Conservation (phyloP, 2,329 filamentous ascomycete genomes). For the Epichloe coenophiala region DNA sequence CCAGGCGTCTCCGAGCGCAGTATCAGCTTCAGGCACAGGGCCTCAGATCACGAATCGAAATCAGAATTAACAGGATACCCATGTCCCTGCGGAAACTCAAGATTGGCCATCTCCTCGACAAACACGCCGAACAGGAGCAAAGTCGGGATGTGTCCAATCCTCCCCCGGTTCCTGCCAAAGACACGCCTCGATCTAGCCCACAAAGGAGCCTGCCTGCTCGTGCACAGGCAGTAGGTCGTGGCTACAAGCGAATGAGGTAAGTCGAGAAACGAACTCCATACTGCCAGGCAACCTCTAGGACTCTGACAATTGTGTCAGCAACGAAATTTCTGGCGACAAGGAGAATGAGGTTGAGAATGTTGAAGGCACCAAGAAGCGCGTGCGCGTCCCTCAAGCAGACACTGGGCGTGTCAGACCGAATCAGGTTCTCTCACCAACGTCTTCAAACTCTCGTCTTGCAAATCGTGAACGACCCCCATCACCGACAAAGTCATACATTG, state of each 20-base stretch:
- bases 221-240: slow-evolving; percentile 12
- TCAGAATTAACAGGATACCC: slow-evolving; percentile 87
- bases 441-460: slow-evolving; percentile 59
- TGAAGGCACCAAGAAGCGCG: slow-evolving; percentile 59
- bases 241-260: slow-evolving; percentile 40
- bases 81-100: slow-evolving; percentile 62
- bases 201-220: slow-evolving; percentile 18
- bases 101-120: slow-evolving; percentile 63
- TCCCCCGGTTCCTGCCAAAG: slow-evolving; percentile 40
- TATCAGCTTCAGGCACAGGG: slow-evolving; percentile 81
- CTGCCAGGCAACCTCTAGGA: neutral
- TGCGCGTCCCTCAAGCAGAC: slow-evolving; percentile 30
- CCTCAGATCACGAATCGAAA: slow-evolving; percentile 73
- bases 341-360: slow-evolving; percentile 52
- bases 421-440: slow-evolving; percentile 68
- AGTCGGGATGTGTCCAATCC: slow-evolving; percentile 23
- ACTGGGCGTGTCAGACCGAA: slow-evolving; percentile 26
- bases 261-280: slow-evolving; percentile 8
- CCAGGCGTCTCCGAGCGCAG: slow-evolving; percentile 74
- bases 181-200: slow-evolving; percentile 24
- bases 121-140: slow-evolving; percentile 32
- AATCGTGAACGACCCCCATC: slow-evolving; percentile 34
- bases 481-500: slow-evolving; percentile 43
- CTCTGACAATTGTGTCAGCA: slow-evolving; percentile 29
- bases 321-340: slow-evolving; percentile 57